Evolutionary conservation across 2,329 filamentous ascomycete genomes (phyloP), one percentile per base, ranked within the genome.

Genomic region (Alternaria atra): DNA sequence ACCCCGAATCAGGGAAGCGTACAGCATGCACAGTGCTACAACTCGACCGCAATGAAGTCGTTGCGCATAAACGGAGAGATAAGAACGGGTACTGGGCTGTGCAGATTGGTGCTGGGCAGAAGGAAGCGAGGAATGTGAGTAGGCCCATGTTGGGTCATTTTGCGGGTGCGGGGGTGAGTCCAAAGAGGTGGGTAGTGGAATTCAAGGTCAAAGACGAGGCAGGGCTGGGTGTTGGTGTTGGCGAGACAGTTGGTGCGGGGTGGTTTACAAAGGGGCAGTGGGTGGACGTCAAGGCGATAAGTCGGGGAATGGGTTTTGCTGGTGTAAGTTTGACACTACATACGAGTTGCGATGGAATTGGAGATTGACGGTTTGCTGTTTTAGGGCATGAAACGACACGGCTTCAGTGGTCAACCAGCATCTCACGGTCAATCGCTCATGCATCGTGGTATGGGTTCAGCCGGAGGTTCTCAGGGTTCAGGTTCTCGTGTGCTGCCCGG

Each of bases 391-490:
- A 99, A 99, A 88, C 87, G 92, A 70, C 92, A 94, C 82, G 93
- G 93, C 34, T 98, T 95, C 80, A 80, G 84, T 30, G 95, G 95
- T 72, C 95, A 99, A 83, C 91, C 89, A 70, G 92, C 93, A 58
- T 94, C 90, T 71, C 95, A 99, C 86, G 95, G 95, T 86, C 94
- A 96, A 82, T 97, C 94, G 76, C 89, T 93, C 82, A 93, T 92
- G 75, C 95, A 99, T 85, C 88, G 95, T 75, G 91, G 91, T 29
- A 92, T 97, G 82, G 95, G 95, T 84, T 94, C 93, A 34, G 86
- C 90, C 7, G 95, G 95, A 78, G 92, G 91, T 61, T 91, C 91
- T 70, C 95, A 99, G 81, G 95, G 95, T 67, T 90, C 91, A 77
- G 95, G 95, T 82, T 96, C 92, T 65, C 89, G 95, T 81, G 94